Base-by-base conservation (phyloP, 177 flowering plant genomes). In the Vitis hybrid region DNA sequence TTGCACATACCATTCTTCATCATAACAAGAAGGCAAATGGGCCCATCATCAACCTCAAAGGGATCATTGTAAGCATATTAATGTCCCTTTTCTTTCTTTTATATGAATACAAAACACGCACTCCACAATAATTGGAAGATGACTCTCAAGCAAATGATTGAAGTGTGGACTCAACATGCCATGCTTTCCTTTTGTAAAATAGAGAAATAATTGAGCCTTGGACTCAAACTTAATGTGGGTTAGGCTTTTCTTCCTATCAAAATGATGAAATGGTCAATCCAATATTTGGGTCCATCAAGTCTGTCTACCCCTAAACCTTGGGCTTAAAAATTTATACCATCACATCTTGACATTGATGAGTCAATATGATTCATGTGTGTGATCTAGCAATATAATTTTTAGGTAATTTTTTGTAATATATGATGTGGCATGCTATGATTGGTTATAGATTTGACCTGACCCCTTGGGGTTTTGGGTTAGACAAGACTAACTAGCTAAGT, bases 21-120 rank as follows among this genome's bases (percentile, higher is more conserved):
- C 82, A 82, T 54, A 89, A 88, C 80, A 74, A 75, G 18, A 76
- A 21, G 23, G 75, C 85, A 6, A 77, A 74, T 12, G 80, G 72
- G 62, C 79, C 71, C 10, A 34, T 68, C 14, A 79, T 91, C 80
- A 91, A 88, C 75, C 88, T 91, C 78, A 88, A 88, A 76, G 93
- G 93, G 54, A 83, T 91, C 62, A 60, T 85, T 12, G 96, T 87
- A 83, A 10, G 69, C 17, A 40, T 40, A 40, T 11, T 48, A 2
- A 8, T 59, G 3, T 65, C 34, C 61, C 30, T 64, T 21, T 62
- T 21, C 62, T 57, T 60, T 71, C 56, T 7, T 14, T 49, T 18
- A 56, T 54, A 40, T 40, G 45, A 40, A 40, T 40, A 13, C 30
- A 62, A 4, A 60, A 45, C 60, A 52, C 54, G 1, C 40, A 54